Conservation (phyloP, 306 rosid genomes). For the Abrus precatorius region DNA sequence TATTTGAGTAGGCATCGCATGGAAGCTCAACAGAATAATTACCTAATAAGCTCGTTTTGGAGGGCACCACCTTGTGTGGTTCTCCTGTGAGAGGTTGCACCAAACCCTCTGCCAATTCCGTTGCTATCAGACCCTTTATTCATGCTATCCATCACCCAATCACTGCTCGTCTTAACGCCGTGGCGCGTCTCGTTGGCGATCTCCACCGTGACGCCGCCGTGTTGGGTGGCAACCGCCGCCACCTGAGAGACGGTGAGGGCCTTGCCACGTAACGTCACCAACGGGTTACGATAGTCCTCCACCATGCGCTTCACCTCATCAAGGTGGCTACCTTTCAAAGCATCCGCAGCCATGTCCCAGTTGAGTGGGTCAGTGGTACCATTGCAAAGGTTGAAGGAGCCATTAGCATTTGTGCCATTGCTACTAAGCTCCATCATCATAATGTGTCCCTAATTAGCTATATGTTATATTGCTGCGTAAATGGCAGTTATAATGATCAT, state of each 20-base stretch:
- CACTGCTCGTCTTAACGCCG: constrained; percentile 80
- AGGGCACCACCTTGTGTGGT: constrained; percentile 93
- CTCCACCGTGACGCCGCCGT: constrained; percentile 55
- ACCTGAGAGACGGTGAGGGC: constrained; percentile 71
- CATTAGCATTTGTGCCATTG: constrained; percentile 18
- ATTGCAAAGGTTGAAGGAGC: constrained; percentile 44
- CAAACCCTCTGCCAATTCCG: constrained; percentile 92
- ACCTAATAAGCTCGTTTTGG: constrained; percentile 93
- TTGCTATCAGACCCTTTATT: constrained; percentile 82
- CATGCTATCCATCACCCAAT: constrained; percentile 87
- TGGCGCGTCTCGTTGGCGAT: constrained; percentile 60
- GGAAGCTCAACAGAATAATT: background rate
- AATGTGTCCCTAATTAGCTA: no score
- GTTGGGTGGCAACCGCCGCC: constrained; percentile 68
- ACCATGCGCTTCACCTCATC: constrained; percentile 88
- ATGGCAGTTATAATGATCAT: no score
- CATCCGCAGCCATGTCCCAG: constrained; percentile 77
- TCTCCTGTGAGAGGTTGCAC: constrained; percentile 92
- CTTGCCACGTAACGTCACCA: constrained; percentile 72
- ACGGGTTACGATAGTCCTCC: constrained; percentile 66
- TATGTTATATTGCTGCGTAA: no score
- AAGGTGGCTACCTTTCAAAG: constrained; percentile 74
- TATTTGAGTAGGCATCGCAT: no score
- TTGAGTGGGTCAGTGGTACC: constrained; percentile 58
- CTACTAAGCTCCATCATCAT: no score